A percentile compares a stretch with the other conserved stretches of the same genome.
These are phyloP conservation scores for Fragaria iinumae DNA, from an alignment of 306 rosid species.

Conservation along the genomic window DNA sequence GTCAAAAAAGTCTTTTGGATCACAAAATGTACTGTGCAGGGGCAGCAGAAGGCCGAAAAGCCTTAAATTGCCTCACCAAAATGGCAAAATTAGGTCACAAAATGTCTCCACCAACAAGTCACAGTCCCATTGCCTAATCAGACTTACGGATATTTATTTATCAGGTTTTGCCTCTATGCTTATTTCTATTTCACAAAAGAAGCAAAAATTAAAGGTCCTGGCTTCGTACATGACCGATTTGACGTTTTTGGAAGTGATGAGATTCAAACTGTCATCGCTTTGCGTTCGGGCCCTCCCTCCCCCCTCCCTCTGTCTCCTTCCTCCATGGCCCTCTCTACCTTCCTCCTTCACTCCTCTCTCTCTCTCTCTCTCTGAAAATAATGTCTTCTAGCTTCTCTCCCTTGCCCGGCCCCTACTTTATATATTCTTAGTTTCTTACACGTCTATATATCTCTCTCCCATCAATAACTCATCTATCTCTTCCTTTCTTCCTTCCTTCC, in stretches of 20 bases:
- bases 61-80: neutral
- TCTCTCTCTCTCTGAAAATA: neutral
- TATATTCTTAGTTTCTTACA: neutral
- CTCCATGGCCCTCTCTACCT: neutral
- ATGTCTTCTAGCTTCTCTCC: neutral
- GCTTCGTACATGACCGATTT: neutral
- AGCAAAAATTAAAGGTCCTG: neutral
- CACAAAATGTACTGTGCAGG: neutral
- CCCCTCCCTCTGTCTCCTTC: slow-evolving; percentile 1
- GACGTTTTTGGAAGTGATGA: slow-evolving; percentile 15
- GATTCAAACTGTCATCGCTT: slow-evolving; percentile 14
- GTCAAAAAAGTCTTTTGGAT: neutral
- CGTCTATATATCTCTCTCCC: slow-evolving; percentile 1
- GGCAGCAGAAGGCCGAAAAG: neutral
- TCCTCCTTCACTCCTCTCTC: neutral
- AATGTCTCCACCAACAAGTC: slow-evolving; percentile 3
- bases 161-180: neutral
- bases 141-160: neutral
- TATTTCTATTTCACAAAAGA: neutral
- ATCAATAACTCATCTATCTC: neutral
- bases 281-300: slow-evolving; percentile 5
- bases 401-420: slow-evolving; percentile 16
- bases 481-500: neutral
- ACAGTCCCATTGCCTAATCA: neutral
- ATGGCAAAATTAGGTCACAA: neutral